phyloP scores from a whole-genome alignment of 73 alveolate species.

The Paramecium sonneborni region DNA sequence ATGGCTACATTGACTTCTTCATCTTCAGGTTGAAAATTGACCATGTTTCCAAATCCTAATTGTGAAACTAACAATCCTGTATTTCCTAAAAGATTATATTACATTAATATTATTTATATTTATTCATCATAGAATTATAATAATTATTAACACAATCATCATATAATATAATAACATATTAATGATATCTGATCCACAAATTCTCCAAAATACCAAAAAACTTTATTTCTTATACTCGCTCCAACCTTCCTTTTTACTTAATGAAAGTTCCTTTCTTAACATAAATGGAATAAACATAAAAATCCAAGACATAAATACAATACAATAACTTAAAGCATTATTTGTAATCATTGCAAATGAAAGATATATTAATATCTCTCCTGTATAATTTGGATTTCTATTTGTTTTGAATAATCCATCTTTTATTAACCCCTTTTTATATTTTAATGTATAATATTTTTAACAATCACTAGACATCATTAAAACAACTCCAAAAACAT shows the following conservation, averaged over 20 bases:
- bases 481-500: neutral
- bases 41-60: slow-evolving; percentile 34
- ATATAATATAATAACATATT: neutral
- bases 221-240: slow-evolving; percentile 70
- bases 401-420: slow-evolving; percentile 84
- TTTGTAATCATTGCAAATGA: slow-evolving; percentile 83
- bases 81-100: neutral
- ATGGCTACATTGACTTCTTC: slow-evolving; percentile 30
- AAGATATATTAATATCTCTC: slow-evolving; percentile 90
- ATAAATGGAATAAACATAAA: slow-evolving; percentile 82
- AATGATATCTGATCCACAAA: neutral
- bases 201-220: neutral
- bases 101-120: neutral
- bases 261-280: slow-evolving; percentile 81
- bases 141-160: neutral
- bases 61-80: neutral
- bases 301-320: slow-evolving; percentile 77
- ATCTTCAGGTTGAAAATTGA: slow-evolving; percentile 45
- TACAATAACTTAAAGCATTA: slow-evolving; percentile 74
- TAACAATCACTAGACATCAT: slow-evolving; percentile 24
- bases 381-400: slow-evolving; percentile 94
- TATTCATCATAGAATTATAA: neutral
- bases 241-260: slow-evolving; percentile 90
- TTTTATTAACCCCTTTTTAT: slow-evolving; percentile 71
- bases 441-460: neutral